Percentiles rank a stretch among this genome's conserved stretches.
These are phyloP conservation scores for Elaeis oleifera DNA, from an alignment of 202 grass and related monocot species.

Conservation along the genomic window DNA sequence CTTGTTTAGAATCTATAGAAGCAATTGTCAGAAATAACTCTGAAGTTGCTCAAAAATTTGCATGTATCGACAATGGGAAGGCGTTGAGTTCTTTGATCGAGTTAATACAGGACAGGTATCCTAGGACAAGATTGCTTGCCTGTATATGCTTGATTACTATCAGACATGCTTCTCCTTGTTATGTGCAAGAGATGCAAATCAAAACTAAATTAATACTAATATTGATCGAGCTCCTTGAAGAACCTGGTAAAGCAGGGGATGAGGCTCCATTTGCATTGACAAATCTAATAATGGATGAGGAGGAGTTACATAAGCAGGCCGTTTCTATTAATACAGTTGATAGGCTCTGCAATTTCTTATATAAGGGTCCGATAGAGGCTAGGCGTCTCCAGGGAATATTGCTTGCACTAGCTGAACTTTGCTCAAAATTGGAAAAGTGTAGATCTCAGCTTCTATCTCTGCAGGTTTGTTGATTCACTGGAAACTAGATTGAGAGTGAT, in stretches of 20 bases:
- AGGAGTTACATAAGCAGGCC: constrained; percentile 83
- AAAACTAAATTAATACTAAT: constrained; percentile 83
- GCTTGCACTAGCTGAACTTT: constrained; percentile 79
- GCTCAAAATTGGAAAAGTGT: constrained; percentile 74
- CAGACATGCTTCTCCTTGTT: constrained; percentile 51
- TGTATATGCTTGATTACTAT: constrained; percentile 83
- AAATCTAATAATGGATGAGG: constrained; percentile 62
- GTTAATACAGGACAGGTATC: constrained; percentile 70
- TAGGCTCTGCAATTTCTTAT: constrained; percentile 68
- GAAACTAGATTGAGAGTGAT: neutral
- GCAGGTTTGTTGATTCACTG: constrained; percentile 50
- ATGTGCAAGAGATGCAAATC: constrained; percentile 72
- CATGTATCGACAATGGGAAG: constrained; percentile 74
- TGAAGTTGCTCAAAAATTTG: constrained; percentile 67
- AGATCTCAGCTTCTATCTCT: constrained; percentile 80
- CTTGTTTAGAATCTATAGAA: constrained; percentile 71
- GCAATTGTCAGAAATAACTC: constrained; percentile 70
- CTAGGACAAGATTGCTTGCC: constrained; percentile 76
- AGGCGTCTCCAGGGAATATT: constrained; percentile 75
- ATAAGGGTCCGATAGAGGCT: constrained; percentile 44
- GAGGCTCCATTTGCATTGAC: constrained; percentile 91
- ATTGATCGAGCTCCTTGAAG: constrained; percentile 86
- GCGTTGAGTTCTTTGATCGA: constrained; percentile 48
- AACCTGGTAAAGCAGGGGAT: constrained; percentile 66
- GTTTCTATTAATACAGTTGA: constrained; percentile 58